Base-by-base conservation (phyloP, 2,329 filamentous ascomycete genomes). In the Fusarium sarcochroum region DNA sequence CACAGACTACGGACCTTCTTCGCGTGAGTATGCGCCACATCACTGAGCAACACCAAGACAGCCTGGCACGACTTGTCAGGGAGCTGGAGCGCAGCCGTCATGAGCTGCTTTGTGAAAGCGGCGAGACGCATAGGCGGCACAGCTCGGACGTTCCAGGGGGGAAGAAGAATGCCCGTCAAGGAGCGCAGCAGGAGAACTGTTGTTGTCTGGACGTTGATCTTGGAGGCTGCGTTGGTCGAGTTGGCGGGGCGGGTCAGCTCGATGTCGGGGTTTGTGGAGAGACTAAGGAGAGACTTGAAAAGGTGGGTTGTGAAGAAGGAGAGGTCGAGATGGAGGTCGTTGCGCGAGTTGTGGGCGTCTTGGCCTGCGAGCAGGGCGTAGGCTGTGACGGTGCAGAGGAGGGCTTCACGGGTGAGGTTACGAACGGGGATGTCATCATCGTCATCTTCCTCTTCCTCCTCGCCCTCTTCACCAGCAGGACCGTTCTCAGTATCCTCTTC, bases 301-400 rank as follows among this genome's bases (percentile, higher is more conserved):
- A 99, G 92, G 79, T 98, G 93, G 15, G 92, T 93, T 73, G 93
- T 94, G 86, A 99, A 99, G 85, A 94, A 98, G 73, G 91, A 93
- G 37, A 99, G 88, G 78, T 99, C 97, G 48, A 99, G 90, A 75
- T 94, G 92, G 6, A 98, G 87, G 44, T 90, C 86, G 42, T 90
- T 87, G 58, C 93, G 91, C 48, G 93, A 92, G 80, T 94, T 95
- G 81, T 92, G 91, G 17, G 90, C 93, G 75, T 98, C 95, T 82
- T 99, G 96, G 48, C 96, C 95, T 68, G 96, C 93, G 38, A 99
- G 89, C 8, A 99, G 89, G n/a, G 95, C 94, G 76, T 97, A 98
- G 25, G 97, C 96, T 1, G 96, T 99, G 74, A 97, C 94, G 59
- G 94, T 97, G 82, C 95, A 98, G 58, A 99, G 91, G 7, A 99